Evolutionary conservation across 73 alveolate genomes (phyloP), one percentile per base, ranked within the genome.

Genomic region (Breviolum minutum): DNA sequence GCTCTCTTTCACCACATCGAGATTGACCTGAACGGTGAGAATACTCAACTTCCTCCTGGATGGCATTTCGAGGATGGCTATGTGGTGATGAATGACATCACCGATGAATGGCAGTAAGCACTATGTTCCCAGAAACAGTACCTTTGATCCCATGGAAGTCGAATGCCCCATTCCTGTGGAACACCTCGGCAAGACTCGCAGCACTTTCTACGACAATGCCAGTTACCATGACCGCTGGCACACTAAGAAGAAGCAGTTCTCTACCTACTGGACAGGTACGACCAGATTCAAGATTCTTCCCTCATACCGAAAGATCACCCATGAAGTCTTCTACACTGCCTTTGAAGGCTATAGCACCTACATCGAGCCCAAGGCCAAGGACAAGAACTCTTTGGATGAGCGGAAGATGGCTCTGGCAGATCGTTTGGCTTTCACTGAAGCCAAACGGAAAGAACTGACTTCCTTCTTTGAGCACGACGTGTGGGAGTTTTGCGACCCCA

Each of bases 361-460:
- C 88, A 3, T 80, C 68, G 68, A 80, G 68, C n/a, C n/a, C n/a
- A n/a, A n/a, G n/a, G n/a, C n/a, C n/a, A 66, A 80, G 66, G 87
- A 77, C 63, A 77, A 77, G 66, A 30, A 20, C 87, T 7, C 29
- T 32, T 29, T 77, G 66, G 40, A 64, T 27, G 66, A 77, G 64
- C 87, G 87, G 5, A 30, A 20, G 29, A 77, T 77, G 87, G 8
- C 66, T 2, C 66, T 77, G 30, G 13, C 80, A 10, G 80, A 70
- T 70, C 80, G 80, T 6, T 6, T 70, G 13, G 80, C 80, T 16
- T 70, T 70, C 27, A 7, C 13, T 6, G 29, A 70, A 30, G 80
- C 80, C 13, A 70, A 70, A 16, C 80, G 22, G 82, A 71, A 71
- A 22, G 82, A 6, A 10, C n/a, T 71, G 82, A 40, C 82, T 2